Percentiles rank a stretch among this genome's conserved stretches.
Conservation (phyloP, 2,329 filamentous ascomycete species). For the Colletotrichum acutatum region DNA sequence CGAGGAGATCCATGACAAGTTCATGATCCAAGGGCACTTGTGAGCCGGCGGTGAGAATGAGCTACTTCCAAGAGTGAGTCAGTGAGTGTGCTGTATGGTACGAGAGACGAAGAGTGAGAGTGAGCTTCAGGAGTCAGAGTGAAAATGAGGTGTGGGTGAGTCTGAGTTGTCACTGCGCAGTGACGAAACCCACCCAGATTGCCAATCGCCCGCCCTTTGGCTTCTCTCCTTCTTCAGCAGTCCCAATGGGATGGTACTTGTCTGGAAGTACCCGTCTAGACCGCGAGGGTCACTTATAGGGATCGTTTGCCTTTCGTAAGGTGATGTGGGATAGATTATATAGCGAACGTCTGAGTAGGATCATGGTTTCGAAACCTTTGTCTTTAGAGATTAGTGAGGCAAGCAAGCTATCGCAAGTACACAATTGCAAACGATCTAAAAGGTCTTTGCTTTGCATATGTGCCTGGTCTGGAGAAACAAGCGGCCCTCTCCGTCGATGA, state of each 20-base stretch:
- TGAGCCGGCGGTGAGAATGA: neutral
- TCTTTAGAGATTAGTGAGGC: neutral
- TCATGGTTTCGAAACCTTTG: neutral
- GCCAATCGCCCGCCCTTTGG: slow-evolving; percentile 21
- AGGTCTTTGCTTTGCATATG: neutral
- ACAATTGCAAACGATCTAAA: neutral
- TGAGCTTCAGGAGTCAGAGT: neutral
- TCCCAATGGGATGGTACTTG: slow-evolving; percentile 21
- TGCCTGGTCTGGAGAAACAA: neutral
- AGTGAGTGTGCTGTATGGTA: neutral
- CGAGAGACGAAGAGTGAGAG: neutral
- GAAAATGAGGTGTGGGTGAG: slow-evolving; percentile 26
- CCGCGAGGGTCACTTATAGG: neutral
- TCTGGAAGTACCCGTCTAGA: slow-evolving; percentile 4
- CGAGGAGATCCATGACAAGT: neutral
- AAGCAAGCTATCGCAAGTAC: neutral
- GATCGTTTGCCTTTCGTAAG: neutral
- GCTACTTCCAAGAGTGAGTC: neutral
- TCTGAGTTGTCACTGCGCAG: slow-evolving; percentile 35
- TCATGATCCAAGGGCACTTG: neutral
- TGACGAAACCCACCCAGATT: slow-evolving; percentile 24
- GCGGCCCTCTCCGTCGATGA: neutral
- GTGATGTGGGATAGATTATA: neutral
- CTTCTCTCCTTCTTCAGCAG: slow-evolving; percentile 26
- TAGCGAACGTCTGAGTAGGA: neutral